These are phyloP conservation scores for Fusarium equiseti DNA, from an alignment of 2,329 filamentous ascomycete species.

Conservation along the genomic window DNA sequence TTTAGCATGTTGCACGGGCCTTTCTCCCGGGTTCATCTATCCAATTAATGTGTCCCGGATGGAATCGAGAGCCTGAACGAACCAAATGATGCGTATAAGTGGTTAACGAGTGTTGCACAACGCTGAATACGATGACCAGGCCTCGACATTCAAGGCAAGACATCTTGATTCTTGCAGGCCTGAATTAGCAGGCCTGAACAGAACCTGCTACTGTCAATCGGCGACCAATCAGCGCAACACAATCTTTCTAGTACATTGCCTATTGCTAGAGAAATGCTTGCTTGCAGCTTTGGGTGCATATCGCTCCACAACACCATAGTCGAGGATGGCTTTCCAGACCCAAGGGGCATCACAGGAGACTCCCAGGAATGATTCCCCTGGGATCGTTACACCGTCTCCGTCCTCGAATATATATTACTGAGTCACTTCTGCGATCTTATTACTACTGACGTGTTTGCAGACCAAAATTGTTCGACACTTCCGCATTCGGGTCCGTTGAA, in stretches of 20 bases:
- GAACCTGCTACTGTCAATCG: constrained; percentile 19
- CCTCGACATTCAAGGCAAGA: constrained; percentile 15
- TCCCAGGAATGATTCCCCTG: neutral
- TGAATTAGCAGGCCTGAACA: constrained; percentile 29
- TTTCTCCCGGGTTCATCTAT: neutral
- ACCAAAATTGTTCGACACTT: constrained; percentile 30
- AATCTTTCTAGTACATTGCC: constrained; percentile 13
- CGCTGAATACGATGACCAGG: constrained; percentile 22
- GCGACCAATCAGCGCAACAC: constrained; percentile 19
- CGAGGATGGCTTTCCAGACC: constrained; percentile 15
- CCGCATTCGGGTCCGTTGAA: constrained; percentile 38
- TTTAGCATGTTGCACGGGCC: constrained; percentile 9
- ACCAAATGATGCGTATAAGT: neutral
- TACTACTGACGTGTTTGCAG: constrained; percentile 29
- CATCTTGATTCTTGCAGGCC: constrained; percentile 20
- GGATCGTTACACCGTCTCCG: constrained; percentile 30
- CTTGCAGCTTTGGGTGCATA: constrained; percentile 32
- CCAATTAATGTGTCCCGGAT: neutral
- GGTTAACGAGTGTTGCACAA: constrained; percentile 30
- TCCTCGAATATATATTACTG: constrained; percentile 36
- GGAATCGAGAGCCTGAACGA: neutral
- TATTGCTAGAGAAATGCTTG: constrained; percentile 23
- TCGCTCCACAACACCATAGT: constrained; percentile 36
- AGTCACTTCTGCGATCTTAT: neutral
- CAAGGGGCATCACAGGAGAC: constrained; percentile 16